Percentiles rank a stretch among this genome's conserved stretches.
These are phyloP conservation scores for Chenopodium berlandieri DNA, from an alignment of 148 eudicot species.

Conservation along the genomic window DNA sequence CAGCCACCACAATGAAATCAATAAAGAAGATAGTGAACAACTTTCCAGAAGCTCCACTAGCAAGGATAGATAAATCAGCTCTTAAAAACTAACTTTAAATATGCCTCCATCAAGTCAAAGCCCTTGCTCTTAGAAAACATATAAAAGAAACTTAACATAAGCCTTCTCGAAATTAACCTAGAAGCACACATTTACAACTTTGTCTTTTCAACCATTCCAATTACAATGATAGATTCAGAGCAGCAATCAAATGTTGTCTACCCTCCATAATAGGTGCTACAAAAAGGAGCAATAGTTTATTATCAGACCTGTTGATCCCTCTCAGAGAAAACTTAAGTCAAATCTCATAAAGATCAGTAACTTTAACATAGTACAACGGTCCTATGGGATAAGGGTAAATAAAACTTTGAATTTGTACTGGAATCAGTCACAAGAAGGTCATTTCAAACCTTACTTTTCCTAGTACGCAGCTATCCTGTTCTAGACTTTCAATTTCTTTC, in stretches of 20 bases:
- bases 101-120: not conserved
- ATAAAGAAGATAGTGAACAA: not conserved
- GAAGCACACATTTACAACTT: not conserved
- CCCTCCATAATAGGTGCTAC: too few relatives aligned
- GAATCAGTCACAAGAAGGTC: not conserved
- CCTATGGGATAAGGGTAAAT: not conserved
- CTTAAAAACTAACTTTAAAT: not conserved
- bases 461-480: not conserved
- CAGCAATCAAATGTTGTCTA: not conserved
- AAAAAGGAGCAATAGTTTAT: not conserved
- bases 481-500: not conserved
- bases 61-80: not conserved
- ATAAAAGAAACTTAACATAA: not conserved
- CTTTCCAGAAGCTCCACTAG: not conserved
- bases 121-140: not conserved
- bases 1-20: not conserved
- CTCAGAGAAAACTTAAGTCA: not conserved
- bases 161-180: not conserved
- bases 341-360: too few relatives aligned
- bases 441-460: not conserved
- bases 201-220: not conserved
- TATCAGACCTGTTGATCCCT: not conserved
- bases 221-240: not conserved
- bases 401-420: too few relatives aligned
- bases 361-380: not conserved